Evolutionary conservation across 2,329 filamentous ascomycete genomes (phyloP).

Genomic region (Fusarium incarnatum): DNA sequence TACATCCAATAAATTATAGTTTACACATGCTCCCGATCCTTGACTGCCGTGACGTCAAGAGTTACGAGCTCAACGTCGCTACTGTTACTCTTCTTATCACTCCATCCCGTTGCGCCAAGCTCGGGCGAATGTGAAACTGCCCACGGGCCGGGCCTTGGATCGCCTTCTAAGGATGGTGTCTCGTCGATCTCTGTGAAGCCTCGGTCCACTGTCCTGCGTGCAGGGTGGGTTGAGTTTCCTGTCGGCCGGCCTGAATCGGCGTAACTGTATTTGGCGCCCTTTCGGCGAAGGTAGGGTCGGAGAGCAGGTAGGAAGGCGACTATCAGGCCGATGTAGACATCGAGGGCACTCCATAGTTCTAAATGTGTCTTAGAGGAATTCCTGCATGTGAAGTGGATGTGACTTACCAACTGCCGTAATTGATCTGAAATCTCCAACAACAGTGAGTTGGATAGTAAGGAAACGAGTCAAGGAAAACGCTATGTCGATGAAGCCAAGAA

Average conservation of each 20-base stretch:
- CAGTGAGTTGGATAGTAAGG: constrained; percentile 22
- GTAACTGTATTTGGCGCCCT: constrained; percentile 17
- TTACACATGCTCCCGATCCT: not conserved
- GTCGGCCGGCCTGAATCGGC: constrained; percentile 10
- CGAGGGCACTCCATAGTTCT: constrained; percentile 39
- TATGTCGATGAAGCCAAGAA: constrained; percentile 36
- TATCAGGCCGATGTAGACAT: constrained; percentile 34
- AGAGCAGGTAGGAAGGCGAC: constrained; percentile 40
- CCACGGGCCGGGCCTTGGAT: not conserved
- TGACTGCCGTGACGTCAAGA: not conserved
- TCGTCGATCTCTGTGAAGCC: constrained; percentile 39
- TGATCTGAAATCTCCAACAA: constrained; percentile 9
- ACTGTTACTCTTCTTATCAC: constrained; percentile 29
- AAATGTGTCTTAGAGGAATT: not conserved
- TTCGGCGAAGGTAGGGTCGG: constrained; percentile 31
- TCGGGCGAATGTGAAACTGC: constrained; percentile 8
- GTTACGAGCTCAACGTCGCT: constrained; percentile 25
- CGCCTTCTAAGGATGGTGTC: constrained; percentile 4
- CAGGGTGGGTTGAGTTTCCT: constrained; percentile 8
- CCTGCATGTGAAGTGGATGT: rapidly evolving
- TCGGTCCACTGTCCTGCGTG: not conserved
- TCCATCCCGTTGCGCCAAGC: constrained; percentile 16
- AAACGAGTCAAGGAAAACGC: constrained; percentile 38
- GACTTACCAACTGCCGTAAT: constrained; percentile 35
- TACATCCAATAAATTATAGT: not conserved